phyloP scores from a whole-genome alignment of 1,284 basidiomycete species.

The Retiboletus flavoniger region DNA sequence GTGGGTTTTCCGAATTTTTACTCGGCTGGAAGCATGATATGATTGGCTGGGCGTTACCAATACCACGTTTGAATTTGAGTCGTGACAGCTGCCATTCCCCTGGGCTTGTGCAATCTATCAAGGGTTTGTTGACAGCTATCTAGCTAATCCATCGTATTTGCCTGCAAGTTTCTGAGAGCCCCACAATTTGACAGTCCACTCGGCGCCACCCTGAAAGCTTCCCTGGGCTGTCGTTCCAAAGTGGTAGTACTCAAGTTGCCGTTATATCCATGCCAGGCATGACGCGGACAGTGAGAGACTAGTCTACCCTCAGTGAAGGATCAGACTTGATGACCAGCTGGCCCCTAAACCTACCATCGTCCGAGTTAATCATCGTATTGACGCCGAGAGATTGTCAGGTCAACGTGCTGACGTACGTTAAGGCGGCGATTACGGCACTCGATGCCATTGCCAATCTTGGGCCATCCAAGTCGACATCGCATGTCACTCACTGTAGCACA shows the following conservation, averaged over 20 bases:
- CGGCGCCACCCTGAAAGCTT: background rate
- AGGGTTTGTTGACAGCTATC: background rate
- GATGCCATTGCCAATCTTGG: constrained; percentile 19
- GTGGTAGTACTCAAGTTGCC: background rate
- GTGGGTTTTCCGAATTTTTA: background rate
- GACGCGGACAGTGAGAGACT: background rate
- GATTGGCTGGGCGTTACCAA: background rate
- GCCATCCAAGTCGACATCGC: constrained; percentile 1
- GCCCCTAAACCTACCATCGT: background rate
- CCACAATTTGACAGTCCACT: background rate
- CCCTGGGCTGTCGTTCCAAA: background rate
- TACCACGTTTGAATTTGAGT: background rate
- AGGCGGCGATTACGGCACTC: constrained; percentile 9
- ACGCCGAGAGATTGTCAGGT: background rate
- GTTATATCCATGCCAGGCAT: background rate
- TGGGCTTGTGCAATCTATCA: background rate
- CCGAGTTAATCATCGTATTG: background rate
- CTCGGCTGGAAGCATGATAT: background rate
- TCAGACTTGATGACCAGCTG: background rate
- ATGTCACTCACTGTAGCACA: constrained; percentile 9
- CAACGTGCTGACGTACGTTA: background rate
- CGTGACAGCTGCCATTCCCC: background rate
- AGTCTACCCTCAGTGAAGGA: background rate
- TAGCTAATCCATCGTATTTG: too few relatives aligned
- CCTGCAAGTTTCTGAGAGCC: background rate